Conservation (phyloP, 352 stramenopile genomes). For the Phytopythium delawarense region DNA sequence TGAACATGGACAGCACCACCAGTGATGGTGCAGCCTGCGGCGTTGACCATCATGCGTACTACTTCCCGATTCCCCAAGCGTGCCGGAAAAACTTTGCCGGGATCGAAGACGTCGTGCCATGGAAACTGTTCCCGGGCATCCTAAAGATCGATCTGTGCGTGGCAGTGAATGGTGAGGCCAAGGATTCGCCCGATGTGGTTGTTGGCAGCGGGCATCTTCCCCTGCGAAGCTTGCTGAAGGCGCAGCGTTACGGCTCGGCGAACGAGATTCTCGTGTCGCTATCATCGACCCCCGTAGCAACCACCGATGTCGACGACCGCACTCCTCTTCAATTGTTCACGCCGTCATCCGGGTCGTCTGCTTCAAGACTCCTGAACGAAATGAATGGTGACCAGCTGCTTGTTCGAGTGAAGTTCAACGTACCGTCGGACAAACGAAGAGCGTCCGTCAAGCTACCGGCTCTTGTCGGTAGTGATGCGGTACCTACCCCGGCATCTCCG, state of each 20-base stretch:
- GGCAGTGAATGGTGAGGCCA: slow-evolving; percentile 62
- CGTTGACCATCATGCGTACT: slow-evolving; percentile 80
- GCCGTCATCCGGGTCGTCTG: neutral
- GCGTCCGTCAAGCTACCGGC: neutral
- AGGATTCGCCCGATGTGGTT: slow-evolving; percentile 62
- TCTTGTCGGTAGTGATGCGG: neutral
- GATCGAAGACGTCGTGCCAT: slow-evolving; percentile 70
- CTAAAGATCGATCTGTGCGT: slow-evolving; percentile 75
- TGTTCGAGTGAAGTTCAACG: slow-evolving; percentile 47
- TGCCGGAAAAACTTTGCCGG: slow-evolving; percentile 74
- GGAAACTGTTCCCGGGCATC: slow-evolving; percentile 66
- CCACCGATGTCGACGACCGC: neutral
- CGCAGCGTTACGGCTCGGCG: slow-evolving; percentile 17
- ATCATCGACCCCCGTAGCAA: slow-evolving; percentile 10
- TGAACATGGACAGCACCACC: neutral
- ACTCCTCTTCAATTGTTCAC: slow-evolving; percentile 5
- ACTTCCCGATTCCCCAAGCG: slow-evolving; percentile 75
- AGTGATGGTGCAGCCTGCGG: slow-evolving; percentile 25
- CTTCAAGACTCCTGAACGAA: slow-evolving; percentile 12
- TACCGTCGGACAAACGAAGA: slow-evolving; percentile 9
- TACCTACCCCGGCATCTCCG: neutral
- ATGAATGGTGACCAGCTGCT: slow-evolving; percentile 36
- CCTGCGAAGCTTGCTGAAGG: slow-evolving; percentile 37
- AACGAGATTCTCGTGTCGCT: slow-evolving; percentile 37
- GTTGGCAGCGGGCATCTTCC: slow-evolving; percentile 47